A percentile compares a stretch with the other conserved stretches of the same genome.
Conservation (phyloP, 2,329 filamentous ascomycete genomes). For the Penicillium janthinellum region DNA sequence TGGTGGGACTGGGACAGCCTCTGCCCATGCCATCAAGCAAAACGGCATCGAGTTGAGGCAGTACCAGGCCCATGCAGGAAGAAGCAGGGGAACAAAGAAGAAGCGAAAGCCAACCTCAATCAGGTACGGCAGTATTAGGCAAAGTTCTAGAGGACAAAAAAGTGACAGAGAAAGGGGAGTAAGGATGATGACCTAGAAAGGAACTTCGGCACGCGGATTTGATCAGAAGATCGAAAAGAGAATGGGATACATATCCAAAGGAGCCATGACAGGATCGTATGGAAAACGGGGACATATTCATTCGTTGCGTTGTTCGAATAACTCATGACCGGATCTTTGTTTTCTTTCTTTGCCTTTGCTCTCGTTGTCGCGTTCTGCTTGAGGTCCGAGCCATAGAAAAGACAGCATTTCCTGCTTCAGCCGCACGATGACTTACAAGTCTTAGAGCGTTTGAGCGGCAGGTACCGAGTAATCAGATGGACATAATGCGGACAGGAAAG, state of each 20-base stretch:
- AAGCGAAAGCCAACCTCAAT: slow-evolving; percentile 13
- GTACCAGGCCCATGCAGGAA: background rate
- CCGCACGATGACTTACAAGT: background rate
- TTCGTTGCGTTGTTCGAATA: slow-evolving; percentile 32
- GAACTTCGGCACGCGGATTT: slow-evolving; percentile 11
- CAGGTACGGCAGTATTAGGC: slow-evolving; percentile 21
- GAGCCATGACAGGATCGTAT: slow-evolving; percentile 16
- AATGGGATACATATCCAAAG: slow-evolving; percentile 5
- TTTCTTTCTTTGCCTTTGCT: slow-evolving; percentile 12
- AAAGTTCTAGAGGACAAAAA: slow-evolving; percentile 22
- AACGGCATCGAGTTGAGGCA: background rate
- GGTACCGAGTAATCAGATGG: slow-evolving; percentile 16
- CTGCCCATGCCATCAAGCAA: slow-evolving; percentile 3
- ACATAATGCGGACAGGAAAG: slow-evolving; percentile 13
- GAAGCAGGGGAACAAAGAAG: background rate
- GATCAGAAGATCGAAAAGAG: slow-evolving; percentile 12
- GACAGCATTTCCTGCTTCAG: slow-evolving; percentile 6
- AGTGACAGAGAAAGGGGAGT: slow-evolving; percentile 21
- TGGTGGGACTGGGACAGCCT: background rate
- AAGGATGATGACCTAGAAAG: slow-evolving; percentile 12
- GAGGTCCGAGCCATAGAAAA: background rate
- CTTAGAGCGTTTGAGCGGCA: background rate
- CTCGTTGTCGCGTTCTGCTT: slow-evolving; percentile 5
- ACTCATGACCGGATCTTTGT: slow-evolving; percentile 23
- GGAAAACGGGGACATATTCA: slow-evolving; percentile 28